phyloP scores from a whole-genome alignment of 371 early-diverging fungal species.

The Cokeromyces recurvatus region DNA sequence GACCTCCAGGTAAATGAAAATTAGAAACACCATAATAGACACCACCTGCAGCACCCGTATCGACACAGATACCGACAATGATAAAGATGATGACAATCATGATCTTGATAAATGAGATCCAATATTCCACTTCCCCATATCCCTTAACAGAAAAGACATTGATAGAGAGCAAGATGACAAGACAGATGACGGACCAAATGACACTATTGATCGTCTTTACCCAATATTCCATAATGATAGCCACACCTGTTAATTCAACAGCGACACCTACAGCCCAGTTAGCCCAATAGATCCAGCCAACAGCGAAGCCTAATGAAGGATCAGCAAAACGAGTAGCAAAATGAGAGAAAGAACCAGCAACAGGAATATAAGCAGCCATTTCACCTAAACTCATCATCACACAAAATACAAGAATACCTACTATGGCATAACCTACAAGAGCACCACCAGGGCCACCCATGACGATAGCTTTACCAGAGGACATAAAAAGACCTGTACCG shows the following conservation, averaged over 20 bases:
- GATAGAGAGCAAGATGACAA: conserved; percentile 54
- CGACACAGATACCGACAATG: conserved; percentile 71
- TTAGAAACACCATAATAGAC: conserved; percentile 51
- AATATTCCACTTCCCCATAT: conserved; percentile 66
- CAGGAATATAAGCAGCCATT: conserved; percentile 82
- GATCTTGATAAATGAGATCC: conserved; percentile 55
- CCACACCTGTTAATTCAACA: conserved; percentile 76
- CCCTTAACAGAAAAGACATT: conserved; percentile 67
- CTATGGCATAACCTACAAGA: conserved; percentile 64
- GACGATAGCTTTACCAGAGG: conserved; percentile 75
- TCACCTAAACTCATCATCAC: conserved; percentile 84
- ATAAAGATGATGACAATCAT: conserved; percentile 63
- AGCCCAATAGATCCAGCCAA: conserved; percentile 78
- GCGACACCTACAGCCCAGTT: conserved; percentile 84
- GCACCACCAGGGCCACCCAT: conserved; percentile 76
- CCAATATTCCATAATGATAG: conserved; percentile 80
- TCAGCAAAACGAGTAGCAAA: conserved; percentile 84
- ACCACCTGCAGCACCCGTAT: conserved; percentile 50
- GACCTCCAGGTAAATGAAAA: conserved; percentile 67
- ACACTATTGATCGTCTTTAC: conserved; percentile 51
- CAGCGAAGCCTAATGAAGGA: conserved; percentile 74
- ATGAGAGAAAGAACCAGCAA: conserved; percentile 79
- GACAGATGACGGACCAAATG: conserved; percentile 59
- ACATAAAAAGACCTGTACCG: conserved; percentile 88
- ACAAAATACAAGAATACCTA: conserved; percentile 82